A percentile compares a stretch with the other conserved stretches of the same genome.
Evolutionary conservation across 495 filamentous ascomycete genomes (phyloP).

Genomic region (Trichoderma virens): DNA sequence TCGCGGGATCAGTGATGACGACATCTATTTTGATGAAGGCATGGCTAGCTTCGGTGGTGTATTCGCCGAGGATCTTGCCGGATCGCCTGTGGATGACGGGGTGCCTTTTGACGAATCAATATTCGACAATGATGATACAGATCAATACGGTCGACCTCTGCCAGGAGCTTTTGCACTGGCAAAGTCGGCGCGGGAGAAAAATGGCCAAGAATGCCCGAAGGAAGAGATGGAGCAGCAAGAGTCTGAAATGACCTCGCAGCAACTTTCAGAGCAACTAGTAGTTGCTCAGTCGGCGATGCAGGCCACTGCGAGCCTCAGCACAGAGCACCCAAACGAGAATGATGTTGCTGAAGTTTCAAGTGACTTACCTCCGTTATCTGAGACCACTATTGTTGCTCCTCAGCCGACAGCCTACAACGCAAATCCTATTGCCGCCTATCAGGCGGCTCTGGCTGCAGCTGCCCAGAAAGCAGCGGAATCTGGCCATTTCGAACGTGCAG

Average conservation of each 20-base stretch:
- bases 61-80: slow-evolving; percentile 30
- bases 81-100: slow-evolving; percentile 26
- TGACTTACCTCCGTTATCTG: slow-evolving; percentile 14
- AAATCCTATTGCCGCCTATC: slow-evolving; percentile 62
- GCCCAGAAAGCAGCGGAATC: slow-evolving; percentile 65
- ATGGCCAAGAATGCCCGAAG: not conserved
- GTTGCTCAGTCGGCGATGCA: slow-evolving; percentile 32
- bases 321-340: slow-evolving; percentile 13
- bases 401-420: slow-evolving; percentile 19
- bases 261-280: slow-evolving; percentile 29
- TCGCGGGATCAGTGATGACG: slow-evolving; percentile 42
- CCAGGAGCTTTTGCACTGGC: slow-evolving; percentile 39
- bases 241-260: slow-evolving; percentile 30
- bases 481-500: slow-evolving; percentile 56
- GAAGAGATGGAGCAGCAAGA: slow-evolving; percentile 26
- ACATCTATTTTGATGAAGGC: slow-evolving; percentile 78
- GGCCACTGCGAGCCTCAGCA: slow-evolving; percentile 24
- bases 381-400: not conserved
- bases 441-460: slow-evolving; percentile 72
- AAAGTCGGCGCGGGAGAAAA: slow-evolving; percentile 24
- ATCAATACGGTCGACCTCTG: slow-evolving; percentile 46
- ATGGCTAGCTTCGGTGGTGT: slow-evolving; percentile 49
- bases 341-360: slow-evolving; percentile 10
- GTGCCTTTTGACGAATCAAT: slow-evolving; percentile 68
- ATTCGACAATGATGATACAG: slow-evolving; percentile 61